Evolutionary conservation across 306 rosid species (phyloP).

Genomic region (Urtica urens): DNA sequence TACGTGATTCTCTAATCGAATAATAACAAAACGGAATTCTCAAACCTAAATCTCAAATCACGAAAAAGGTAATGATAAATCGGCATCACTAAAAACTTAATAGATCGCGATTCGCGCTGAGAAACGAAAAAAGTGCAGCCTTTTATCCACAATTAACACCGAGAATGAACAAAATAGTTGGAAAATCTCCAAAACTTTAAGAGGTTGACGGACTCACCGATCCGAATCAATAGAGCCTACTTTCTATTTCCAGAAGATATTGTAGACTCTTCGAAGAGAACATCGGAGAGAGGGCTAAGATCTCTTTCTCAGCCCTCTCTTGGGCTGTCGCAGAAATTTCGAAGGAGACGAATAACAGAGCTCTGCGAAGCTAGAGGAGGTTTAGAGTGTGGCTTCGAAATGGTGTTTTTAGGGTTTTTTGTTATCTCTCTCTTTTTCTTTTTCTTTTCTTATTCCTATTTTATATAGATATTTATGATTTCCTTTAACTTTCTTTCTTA

Average conservation of each 20-base stretch:
- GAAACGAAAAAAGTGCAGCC: too few species aligned
- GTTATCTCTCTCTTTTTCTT: not conserved
- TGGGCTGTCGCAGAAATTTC: constrained; percentile 3
- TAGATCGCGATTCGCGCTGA: too few species aligned
- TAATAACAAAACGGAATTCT: not conserved
- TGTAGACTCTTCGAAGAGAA: not conserved
- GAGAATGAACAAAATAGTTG: too few species aligned
- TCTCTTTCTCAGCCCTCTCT: constrained; percentile 35
- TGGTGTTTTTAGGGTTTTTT: constrained; percentile 1
- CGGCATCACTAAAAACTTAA: too few species aligned
- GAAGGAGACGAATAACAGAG: constrained; percentile 3
- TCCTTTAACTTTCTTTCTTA: too few species aligned
- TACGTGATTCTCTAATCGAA: too few species aligned
- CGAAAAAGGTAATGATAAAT: not conserved
- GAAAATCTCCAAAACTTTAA: too few species aligned
- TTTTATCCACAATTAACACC: too few species aligned
- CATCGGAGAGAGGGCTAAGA: constrained; percentile 22
- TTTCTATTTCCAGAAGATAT: not conserved
- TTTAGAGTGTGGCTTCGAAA: constrained; percentile 17
- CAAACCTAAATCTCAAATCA: not conserved
- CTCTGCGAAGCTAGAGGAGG: not conserved
- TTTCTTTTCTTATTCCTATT: not conserved
- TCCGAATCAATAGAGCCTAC: not conserved
- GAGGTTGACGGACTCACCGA: constrained; percentile 22
- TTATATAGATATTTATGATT: too few species aligned